Conservation (phyloP, 345 rosid species). For the Citrus medica region DNA sequence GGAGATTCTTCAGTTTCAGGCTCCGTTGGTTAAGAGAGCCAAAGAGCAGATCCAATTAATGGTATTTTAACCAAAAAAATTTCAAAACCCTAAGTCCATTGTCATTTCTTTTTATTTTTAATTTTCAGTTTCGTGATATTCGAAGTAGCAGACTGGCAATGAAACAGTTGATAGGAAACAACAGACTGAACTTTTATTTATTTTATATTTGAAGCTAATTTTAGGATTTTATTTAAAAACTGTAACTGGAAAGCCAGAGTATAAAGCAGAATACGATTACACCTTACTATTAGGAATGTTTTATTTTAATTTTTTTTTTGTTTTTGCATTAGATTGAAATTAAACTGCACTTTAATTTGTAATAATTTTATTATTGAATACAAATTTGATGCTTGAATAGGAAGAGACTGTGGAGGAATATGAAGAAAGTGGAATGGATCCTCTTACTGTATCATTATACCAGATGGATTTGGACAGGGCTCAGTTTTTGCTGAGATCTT, state of each 20-base stretch:
- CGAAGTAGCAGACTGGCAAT: neutral
- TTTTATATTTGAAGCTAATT: neutral
- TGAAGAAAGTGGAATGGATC: conserved; percentile 44
- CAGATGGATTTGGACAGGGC: conserved; percentile 85
- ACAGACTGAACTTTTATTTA: neutral
- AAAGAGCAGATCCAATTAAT: conserved; percentile 14
- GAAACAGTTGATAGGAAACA: neutral
- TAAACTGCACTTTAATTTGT: neutral
- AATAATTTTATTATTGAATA: neutral
- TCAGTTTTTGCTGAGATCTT: conserved; percentile 81
- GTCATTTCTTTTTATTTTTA: neutral
- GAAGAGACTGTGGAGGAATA: conserved; percentile 55
- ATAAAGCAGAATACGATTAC: neutral
- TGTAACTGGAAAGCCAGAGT: neutral
- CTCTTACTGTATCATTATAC: conserved; percentile 71
- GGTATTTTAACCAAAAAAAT: neutral
- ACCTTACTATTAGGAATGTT: neutral
- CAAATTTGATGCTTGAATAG: conserved; percentile 20
- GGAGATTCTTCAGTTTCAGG: conserved; percentile 12
- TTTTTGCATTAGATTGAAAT: neutral
- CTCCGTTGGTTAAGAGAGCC: conserved; percentile 9
- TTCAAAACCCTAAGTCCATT: neutral
- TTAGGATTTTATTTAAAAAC: neutral
- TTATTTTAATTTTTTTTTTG: no score
- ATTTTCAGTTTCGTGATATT: neutral